Evolutionary conservation across 2,329 filamentous ascomycete genomes (phyloP), one percentile per base, ranked within the genome.

Genomic region (Penicillium sp.): DNA sequence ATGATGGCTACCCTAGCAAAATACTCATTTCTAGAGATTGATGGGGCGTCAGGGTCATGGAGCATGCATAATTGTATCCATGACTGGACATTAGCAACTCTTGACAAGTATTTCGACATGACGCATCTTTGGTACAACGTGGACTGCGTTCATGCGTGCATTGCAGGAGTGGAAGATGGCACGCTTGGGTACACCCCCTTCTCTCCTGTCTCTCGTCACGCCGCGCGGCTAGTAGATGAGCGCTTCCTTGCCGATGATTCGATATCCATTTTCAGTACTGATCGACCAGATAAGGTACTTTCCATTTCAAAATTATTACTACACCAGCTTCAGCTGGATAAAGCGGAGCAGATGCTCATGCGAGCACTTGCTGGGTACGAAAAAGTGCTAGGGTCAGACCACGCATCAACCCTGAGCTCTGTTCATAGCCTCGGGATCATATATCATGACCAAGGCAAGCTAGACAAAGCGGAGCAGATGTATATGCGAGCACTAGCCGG

Each of bases 301-400:
- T 3, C 3, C 5, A n/a, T 33, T 22, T 21, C 46, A 48, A 13
- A 13, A 2, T 3, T 50, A 27, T 29, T 50, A 26, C 33, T 6
- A 37, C 1, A 35, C 0, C 45, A 54, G 41, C 5, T 35, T n/a
- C 45, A 49, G 26, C 24, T 48, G 1, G 11, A 78, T 55, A 63
- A 63, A 1, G 45, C 46, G 5, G 56, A 60, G 27, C 56, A 51
- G 7, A 29, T 46, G 22, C 16, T 2, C 3, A 27, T 27, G 8
- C 9, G 9, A 10, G 26, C 26, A 2, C 26, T 27, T 21, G 14
- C 19, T 24, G 3, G 11, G 78, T 55, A 63, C 64, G 57, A 59
- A 22, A 54, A 49, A 8, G 9, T 7, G 26, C 9, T 27, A 26
- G 24, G 24, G 2, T 6, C 24, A 7, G 24, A 26, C 24, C 24